phyloP scores from a whole-genome alignment of 2,329 filamentous ascomycete species.

The Cordyceps javanica region DNA sequence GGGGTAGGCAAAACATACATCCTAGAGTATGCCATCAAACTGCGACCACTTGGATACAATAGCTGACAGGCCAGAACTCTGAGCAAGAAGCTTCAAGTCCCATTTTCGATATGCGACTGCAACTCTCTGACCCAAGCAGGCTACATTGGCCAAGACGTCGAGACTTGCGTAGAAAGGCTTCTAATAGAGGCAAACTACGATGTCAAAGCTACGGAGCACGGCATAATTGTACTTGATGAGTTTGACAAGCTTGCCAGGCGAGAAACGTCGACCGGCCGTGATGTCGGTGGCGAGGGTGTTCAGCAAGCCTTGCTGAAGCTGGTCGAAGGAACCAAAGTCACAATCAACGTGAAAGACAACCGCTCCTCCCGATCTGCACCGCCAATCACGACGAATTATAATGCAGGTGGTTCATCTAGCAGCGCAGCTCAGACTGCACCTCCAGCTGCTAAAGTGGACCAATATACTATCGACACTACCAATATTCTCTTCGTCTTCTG shows the following conservation, averaged over 20 bases:
- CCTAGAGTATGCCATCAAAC: constrained; percentile 49
- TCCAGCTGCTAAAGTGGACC: constrained; percentile 48
- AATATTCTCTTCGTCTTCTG: constrained; percentile 98
- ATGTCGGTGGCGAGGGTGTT: constrained; percentile 93
- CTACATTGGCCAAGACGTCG: constrained; percentile 97
- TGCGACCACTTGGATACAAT: neutral
- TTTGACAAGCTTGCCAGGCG: constrained; percentile 94
- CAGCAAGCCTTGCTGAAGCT: constrained; percentile 95
- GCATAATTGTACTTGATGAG: constrained; percentile 93
- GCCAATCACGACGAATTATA: constrained; percentile 49
- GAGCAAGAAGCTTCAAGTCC: constrained; percentile 87
- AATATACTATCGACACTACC: constrained; percentile 78
- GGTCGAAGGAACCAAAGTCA: constrained; percentile 90
- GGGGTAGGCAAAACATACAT: constrained; percentile 97
- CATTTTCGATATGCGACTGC: constrained; percentile 92
- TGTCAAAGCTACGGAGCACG: constrained; percentile 74
- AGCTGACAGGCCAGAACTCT: constrained; percentile 60
- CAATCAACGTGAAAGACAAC: constrained; percentile 81
- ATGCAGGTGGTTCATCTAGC: constrained; percentile 35
- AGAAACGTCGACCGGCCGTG: constrained; percentile 81
- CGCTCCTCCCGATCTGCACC: constrained; percentile 49
- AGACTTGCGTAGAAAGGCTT: constrained; percentile 85
- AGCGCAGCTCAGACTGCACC: constrained; percentile 41
- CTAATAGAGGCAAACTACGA: constrained; percentile 89
- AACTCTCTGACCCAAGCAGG: constrained; percentile 94